Evolutionary conservation across 1,284 basidiomycete genomes (phyloP).

Genomic region (Erythrobasidium hasegawianum): DNA sequence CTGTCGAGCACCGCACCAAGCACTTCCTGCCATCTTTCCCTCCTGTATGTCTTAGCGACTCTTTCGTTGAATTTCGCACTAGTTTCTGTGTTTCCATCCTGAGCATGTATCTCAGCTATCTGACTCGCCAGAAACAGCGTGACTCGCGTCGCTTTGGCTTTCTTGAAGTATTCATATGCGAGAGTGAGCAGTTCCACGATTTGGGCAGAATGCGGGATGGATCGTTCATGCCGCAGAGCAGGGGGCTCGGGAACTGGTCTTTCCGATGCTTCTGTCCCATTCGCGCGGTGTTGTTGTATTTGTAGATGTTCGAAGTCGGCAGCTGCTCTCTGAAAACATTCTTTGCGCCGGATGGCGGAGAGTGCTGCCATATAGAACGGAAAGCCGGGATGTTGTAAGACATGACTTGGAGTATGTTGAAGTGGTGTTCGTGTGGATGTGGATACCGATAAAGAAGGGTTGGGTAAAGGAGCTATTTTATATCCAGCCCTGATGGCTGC

Average conservation of each 20-base stretch:
- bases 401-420: conserved; percentile 51
- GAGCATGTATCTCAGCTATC: conserved; percentile 76
- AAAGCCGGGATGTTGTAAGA: conserved; percentile 80
- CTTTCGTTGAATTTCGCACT: conserved; percentile 85
- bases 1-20: conserved; percentile 65
- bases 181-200: conserved; percentile 87
- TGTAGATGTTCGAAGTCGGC: conserved; percentile 13
- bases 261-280: conserved; percentile 4
- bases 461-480: conserved; percentile 58
- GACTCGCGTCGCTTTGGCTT: conserved; percentile 62
- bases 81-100: conserved; percentile 72
- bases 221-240: conserved; percentile 74
- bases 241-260: conserved; percentile 42
- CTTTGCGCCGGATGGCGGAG: conserved; percentile 70
- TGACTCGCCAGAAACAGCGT: conserved; percentile 79
- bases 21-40: conserved; percentile 70
- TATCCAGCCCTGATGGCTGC: conserved; percentile 64
- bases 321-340: conserved; percentile 60
- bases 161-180: conserved; percentile 83
- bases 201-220: conserved; percentile 75
- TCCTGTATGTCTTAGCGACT: conserved; percentile 75
- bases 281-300: conserved; percentile 33
- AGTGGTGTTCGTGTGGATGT: conserved; percentile 46
- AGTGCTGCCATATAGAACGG: conserved; percentile 84
- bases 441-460: conserved; percentile 49